Evolutionary conservation across 371 early-diverging fungal genomes (phyloP), one percentile per base, ranked within the genome.

Genomic region (Fennellomyces sp.): DNA sequence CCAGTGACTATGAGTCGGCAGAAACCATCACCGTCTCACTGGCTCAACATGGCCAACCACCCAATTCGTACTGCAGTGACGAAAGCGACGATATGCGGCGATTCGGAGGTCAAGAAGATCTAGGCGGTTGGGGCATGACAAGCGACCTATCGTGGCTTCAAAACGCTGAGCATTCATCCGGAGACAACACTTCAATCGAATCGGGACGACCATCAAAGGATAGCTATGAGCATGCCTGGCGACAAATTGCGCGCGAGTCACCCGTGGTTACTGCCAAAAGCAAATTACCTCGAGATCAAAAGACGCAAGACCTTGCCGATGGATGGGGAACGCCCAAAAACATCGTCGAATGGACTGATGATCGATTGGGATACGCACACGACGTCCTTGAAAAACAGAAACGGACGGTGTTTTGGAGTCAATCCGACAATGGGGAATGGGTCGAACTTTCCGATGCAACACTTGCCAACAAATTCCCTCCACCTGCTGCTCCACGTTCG

Each of bases 331-430:
- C 48, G 2, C 59, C 69, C 0, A 54, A 62, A 3, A 21, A 50
- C 3, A 45, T 35, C 17, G 57, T 76, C 8, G 23, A 67, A 4
- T 81, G 81, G 81, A 26, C 63, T 8, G 75, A 80, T 54, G 11
- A 52, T 0, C 38, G 55, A 0, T 75, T 78, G 59, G 74, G 76
- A 1, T 78, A 49, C 45, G 74, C 66, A 2, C 53, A 64, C 6
- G 71, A 72, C 12, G 66, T 78, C 2, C 23, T 81, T 0, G 66
- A 74, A 25, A 50, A 68, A 26, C 81, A 81, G 57, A 66, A 63
- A 25, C 48, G 58, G 0, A 76, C 76, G 0, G 21, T 5, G 0
- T 81, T 63, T 50, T 81, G 76, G 78, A 56, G 58, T 17, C n/a
- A 31, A 13, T 11, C 11, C 6, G 48, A 48, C 17, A 48, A 57